A percentile compares a stretch with the other conserved stretches of the same genome.
phyloP scores from a whole-genome alignment of 305 asterid genomes.

The Nicotiana rustica region DNA sequence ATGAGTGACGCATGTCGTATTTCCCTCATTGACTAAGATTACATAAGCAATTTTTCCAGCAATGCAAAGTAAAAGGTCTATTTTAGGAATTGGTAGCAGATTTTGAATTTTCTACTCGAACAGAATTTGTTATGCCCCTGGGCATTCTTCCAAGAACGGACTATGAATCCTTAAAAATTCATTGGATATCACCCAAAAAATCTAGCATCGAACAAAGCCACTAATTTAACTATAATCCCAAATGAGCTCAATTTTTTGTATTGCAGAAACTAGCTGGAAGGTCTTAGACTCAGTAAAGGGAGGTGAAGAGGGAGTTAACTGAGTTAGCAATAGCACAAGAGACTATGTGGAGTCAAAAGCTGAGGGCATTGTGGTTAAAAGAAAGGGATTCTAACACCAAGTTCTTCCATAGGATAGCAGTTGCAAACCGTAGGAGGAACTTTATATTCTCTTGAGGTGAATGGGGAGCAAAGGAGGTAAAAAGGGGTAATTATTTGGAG shows the following conservation, averaged over 20 bases:
- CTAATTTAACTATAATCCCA: not conserved
- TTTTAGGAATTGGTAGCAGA: not conserved
- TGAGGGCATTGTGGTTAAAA: too few relatives aligned
- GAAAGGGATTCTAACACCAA: too few relatives aligned
- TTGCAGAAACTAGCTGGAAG: not conserved
- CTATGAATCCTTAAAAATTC: not conserved
- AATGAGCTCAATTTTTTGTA: not conserved
- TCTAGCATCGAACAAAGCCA: not conserved
- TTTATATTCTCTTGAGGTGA: too few relatives aligned
- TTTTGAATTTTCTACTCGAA: not conserved
- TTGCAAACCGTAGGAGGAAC: too few relatives aligned
- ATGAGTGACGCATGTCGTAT: not conserved
- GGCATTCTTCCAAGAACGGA: not conserved
- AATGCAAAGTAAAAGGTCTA: conserved; percentile 12
- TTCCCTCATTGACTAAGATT: conserved; percentile 1
- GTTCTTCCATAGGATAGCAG: too few relatives aligned
- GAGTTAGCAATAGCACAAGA: too few relatives aligned
- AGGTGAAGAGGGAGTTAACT: too few relatives aligned
- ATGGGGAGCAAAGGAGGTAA: too few relatives aligned
- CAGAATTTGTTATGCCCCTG: not conserved
- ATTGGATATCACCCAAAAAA: not conserved
- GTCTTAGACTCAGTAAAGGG: not conserved
- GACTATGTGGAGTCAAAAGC: too few relatives aligned
- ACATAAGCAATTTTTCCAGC: not conserved
- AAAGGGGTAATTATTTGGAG: too few relatives aligned